These are phyloP conservation scores for Metschnikowia kofuensis DNA, from an alignment of 805 yeast genomes.

Conservation along the genomic window DNA sequence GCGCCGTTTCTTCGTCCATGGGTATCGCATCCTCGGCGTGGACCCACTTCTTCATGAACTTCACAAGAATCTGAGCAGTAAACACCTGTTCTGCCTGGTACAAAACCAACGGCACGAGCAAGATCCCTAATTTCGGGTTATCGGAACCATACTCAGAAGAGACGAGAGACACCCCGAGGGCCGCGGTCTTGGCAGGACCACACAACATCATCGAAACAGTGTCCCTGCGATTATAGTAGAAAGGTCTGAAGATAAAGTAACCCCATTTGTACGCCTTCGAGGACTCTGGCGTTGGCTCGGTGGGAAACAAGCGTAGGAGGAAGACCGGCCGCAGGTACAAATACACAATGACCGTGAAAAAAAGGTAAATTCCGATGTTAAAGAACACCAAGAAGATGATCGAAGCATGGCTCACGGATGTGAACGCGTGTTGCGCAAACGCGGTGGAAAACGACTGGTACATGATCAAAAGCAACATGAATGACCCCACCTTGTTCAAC, in stretches of 20 bases:
- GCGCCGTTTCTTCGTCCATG: conserved; percentile 16
- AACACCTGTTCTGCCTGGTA: conserved; percentile 87
- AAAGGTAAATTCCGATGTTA: conserved; percentile 74
- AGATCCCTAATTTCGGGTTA: conserved; percentile 60
- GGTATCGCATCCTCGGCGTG: conserved; percentile 28
- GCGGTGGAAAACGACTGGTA: conserved; percentile 84
- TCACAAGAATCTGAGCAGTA: conserved; percentile 70
- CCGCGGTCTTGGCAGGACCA: conserved; percentile 93
- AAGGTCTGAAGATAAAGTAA: conserved; percentile 53
- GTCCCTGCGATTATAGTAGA: conserved; percentile 67
- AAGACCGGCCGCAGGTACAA: conserved; percentile 58
- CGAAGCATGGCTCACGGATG: conserved; percentile 62
- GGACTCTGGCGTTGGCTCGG: conserved; percentile 47
- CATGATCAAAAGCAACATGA: conserved; percentile 75
- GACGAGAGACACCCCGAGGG: conserved; percentile 82
- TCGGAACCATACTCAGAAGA: conserved; percentile 73
- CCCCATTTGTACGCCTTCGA: conserved; percentile 43
- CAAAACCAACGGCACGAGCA: conserved; percentile 78
- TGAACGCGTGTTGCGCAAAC: conserved; percentile 77
- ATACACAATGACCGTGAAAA: conserved; percentile 68
- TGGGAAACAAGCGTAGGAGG: conserved; percentile 39
- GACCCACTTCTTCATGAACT: conserved; percentile 70
- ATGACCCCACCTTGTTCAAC: conserved; percentile 70
- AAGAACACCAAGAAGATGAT: conserved; percentile 77
- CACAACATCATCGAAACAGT: conserved; percentile 80